Evolutionary conservation across 179 eudicot species (phyloP), one percentile per base, ranked within the genome.

Genomic region (Camellia oleifera): DNA sequence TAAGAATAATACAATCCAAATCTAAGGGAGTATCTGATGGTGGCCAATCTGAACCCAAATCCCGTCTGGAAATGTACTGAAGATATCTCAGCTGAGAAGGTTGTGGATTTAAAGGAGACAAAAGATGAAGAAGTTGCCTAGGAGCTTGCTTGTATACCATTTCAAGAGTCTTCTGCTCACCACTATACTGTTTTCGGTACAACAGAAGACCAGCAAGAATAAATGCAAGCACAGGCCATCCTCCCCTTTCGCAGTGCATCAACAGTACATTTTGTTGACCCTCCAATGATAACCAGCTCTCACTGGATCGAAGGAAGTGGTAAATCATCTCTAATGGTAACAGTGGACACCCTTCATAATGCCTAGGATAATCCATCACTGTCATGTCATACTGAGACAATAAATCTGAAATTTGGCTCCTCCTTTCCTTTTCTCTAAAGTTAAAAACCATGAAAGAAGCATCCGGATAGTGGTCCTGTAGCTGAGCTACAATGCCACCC

Each of bases 101-200:
- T 72, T 94, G 97, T 70, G 98, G 98, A 83, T 94, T 92, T 76
- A 96, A 76, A 77, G 93, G 88, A 77, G 94, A 92, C 81, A 94
- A 86, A 84, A 92, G 89, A 80, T 88, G 96, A 81, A 94, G 92
- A 81, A 94, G 94, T 79, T 96, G 96, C 82, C 84, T 91, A 7
- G 98, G 94, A 77, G 99, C 99, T 87, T 96, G 97, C 88, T 87
- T 94, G 82, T 96, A 92, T 50, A 96, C 91, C 98, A 94, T 96
- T 75, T 94, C 98, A 85, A 94, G 98, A 54, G 99, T 92, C 80
- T 92, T 94, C 78, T 88, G 96, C 85, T 92, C 99, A 72, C 94
- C 96, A 44, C 70, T 92, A 78, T 94, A 90, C 80, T 94, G 95
- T 80, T 84, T 92, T 83, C 97, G 88, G 81, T 94, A 91, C 85